Conservation (phyloP, 768 basidiomycete species). For the Punctularia strigosozonata region DNA sequence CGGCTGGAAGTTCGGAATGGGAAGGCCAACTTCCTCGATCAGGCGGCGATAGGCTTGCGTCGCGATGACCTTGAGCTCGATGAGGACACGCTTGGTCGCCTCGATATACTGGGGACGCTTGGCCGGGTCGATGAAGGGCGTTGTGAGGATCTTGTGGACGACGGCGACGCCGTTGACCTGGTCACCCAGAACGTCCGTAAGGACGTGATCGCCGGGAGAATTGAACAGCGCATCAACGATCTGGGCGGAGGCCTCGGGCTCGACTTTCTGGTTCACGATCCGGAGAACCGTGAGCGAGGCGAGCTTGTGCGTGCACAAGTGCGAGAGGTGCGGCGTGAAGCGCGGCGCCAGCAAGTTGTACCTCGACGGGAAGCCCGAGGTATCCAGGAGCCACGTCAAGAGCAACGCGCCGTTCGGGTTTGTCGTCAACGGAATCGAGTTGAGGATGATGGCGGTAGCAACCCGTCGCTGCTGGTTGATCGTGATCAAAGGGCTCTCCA, state of each 20-base stretch:
- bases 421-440: slow-evolving; percentile 94
- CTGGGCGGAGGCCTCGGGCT: slow-evolving; percentile 76
- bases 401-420: slow-evolving; percentile 95
- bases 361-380: slow-evolving; percentile 89
- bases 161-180: slow-evolving; percentile 94
- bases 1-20: slow-evolving; percentile 79
- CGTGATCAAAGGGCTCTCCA: slow-evolving; percentile 83
- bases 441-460: slow-evolving; percentile 87
- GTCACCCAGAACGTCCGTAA: slow-evolving; percentile 90
- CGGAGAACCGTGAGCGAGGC: slow-evolving; percentile 90
- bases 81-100: slow-evolving; percentile 82
- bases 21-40: slow-evolving; percentile 89
- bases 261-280: slow-evolving; percentile 94
- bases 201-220: slow-evolving; percentile 80
- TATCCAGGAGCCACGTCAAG: slow-evolving; percentile 93
- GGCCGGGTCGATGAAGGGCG: slow-evolving; percentile 65
- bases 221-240: slow-evolving; percentile 86
- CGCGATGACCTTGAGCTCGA: slow-evolving; percentile 85
- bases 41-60: slow-evolving; percentile 89
- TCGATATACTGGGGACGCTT: slow-evolving; percentile 67
- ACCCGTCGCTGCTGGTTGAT: slow-evolving; percentile 90
- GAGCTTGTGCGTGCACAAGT: slow-evolving; percentile 95
- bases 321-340: slow-evolving; percentile 92
- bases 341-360: slow-evolving; percentile 91
- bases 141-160: slow-evolving; percentile 85